These are phyloP conservation scores for Phytopythium sindhum DNA, from an alignment of 352 stramenopile genomes.

Conservation along the genomic window DNA sequence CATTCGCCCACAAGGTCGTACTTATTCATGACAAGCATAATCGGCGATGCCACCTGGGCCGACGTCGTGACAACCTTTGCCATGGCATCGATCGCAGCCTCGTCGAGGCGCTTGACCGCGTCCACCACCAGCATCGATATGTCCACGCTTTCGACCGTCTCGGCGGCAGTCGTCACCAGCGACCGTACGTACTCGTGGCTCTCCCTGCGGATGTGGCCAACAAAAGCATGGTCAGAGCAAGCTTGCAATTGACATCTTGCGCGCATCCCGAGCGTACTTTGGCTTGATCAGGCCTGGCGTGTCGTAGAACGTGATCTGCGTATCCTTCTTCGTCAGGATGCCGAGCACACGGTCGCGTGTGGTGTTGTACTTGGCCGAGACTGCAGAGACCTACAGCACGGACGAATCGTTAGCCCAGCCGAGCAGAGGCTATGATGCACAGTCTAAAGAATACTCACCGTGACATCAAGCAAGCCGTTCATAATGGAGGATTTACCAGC, in stretches of 20 bases:
- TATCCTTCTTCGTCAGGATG: constrained; percentile 70
- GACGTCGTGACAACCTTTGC: constrained; percentile 79
- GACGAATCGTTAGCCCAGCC: background rate
- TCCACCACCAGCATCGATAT: constrained; percentile 85
- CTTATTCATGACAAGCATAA: constrained; percentile 89
- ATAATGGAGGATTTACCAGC: constrained; percentile 87
- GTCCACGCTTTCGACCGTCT: constrained; percentile 82
- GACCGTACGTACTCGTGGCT: constrained; percentile 78
- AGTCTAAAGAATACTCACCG: constrained; percentile 21
- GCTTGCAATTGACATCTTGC: background rate
- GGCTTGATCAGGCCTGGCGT: constrained; percentile 84
- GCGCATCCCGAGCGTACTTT: constrained; percentile 37
- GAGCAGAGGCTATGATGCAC: background rate
- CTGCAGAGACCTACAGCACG: constrained; percentile 55
- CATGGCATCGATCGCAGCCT: constrained; percentile 69
- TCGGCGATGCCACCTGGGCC: constrained; percentile 66
- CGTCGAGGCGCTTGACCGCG: constrained; percentile 79
- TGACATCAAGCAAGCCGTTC: constrained; percentile 74
- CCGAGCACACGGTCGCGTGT: constrained; percentile 76
- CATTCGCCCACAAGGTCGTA: constrained; percentile 55
- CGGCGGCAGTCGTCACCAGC: constrained; percentile 68
- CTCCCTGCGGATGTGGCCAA: constrained; percentile 32
- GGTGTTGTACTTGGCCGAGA: constrained; percentile 89
- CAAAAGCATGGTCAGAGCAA: background rate
- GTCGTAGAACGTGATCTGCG: constrained; percentile 84